Evolutionary conservation across 345 rosid genomes (phyloP), one percentile per base, ranked within the genome.

Genomic region (Lepidium africanum): DNA sequence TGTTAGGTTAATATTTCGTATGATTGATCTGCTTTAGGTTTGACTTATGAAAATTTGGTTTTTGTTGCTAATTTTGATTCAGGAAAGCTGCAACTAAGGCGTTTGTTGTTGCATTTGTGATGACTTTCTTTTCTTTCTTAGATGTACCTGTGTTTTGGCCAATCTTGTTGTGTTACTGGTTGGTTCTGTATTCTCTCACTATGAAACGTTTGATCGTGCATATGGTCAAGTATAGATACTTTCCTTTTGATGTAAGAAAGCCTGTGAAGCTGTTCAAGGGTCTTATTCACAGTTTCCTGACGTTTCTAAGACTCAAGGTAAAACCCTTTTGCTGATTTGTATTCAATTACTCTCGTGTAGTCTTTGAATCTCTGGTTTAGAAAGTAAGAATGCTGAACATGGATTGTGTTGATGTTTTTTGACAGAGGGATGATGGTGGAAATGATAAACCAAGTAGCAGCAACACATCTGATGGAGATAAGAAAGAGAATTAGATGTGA

Each of bases 91-190:
- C 87, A 55, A 90, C 90, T 7, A 87, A 87, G 75, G 96, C 96
- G 5, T 81, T 86, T 62, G 71, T 81, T 10, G 86, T 87, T n/a
- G 94, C 96, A 12, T 86, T 86, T 70, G 51, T 77, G 8, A 78
- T 90, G 88, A 87, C 94, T 19, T 87, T 87, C 72, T 61, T 90
- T 75, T 81, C 92, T 8, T 71, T 86, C 53, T 81, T 90, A 67
- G 95, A 90, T 38, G 96, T 90, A 11, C 96, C 96, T 70, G 87
- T 90, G 62, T 90, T 90, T 77, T 90, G 96, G 96, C 95, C 96
- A 1, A 89, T 85, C 69, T 71, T 89, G 65, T 70, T 87, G 13
- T 82, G 81, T 72, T 87, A 87, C 79, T 89, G 93, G 93, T 59
- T 89, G 48, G 83, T 87, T 75, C 85, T 89, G 17, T 85, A 79